Base-by-base conservation (phyloP, 768 basidiomycete species). In the Termitomyces sp. region DNA sequence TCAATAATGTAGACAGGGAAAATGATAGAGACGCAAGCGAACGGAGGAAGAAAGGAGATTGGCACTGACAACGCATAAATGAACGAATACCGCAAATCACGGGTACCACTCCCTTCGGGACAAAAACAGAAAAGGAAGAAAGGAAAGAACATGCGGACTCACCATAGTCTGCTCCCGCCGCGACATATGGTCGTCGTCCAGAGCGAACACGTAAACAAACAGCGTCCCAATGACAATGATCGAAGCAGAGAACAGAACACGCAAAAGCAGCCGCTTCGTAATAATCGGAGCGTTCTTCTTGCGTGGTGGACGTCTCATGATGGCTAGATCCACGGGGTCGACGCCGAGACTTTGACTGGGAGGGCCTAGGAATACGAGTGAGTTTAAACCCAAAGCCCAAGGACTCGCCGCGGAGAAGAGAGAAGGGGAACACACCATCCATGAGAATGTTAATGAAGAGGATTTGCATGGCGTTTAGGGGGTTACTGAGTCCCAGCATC, bases 361-460 rank as follows among this genome's bases (percentile, higher is more conserved):
- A 10, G 95, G 95, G 9, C 93, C 92, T 94, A 68, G 37, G 52
- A 43, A 62, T 18, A 20, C 47, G 9, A 58, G 55, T 59, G 22
- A 62, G 52, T 26, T 40, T 55, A n/a, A 32, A 24, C 48, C 10
- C 1, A 36, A 30, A 44, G n/a, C 27, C 43, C 27, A 22, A 50
- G 24, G 18, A 33, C 22, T 37, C 20, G 14, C 53, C 46, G 48
- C 53, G 59, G 51, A 45, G 45, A 49, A 62, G n/a, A 46, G 22
- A 37, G 5, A 36, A 40, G 45, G 26, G 32, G 2, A 52, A 58
- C 26, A 6, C 81, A 89, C 94, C 95, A 63, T 98, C 96, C 95
- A 98, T 98, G 48, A 98, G 82, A 69, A 98, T 97, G 74, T 98
- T 98, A 68, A 98, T 98, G 70, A 97, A 98, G n/a, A 98, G 75